Percentiles rank a stretch among this genome's conserved stretches.
These are phyloP conservation scores for Rhizopogon rudus DNA, from an alignment of 768 basidiomycete species.

Conservation along the genomic window DNA sequence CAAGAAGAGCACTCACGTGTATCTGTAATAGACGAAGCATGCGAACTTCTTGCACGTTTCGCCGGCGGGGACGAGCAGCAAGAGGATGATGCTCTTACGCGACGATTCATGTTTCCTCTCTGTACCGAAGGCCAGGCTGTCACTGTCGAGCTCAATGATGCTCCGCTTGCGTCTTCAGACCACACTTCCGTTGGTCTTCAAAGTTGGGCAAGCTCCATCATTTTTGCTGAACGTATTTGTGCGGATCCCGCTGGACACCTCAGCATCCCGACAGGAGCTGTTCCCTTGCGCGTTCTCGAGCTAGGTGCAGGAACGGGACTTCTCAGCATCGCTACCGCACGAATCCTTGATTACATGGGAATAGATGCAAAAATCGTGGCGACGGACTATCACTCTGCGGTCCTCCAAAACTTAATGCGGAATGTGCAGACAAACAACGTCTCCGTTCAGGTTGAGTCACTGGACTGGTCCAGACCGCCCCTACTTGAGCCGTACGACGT, in stretches of 20 bases:
- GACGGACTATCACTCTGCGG: conserved; percentile 77
- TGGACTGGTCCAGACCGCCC: conserved; percentile 63
- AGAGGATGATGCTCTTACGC: conserved; percentile 38
- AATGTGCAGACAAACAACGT: conserved; percentile 57
- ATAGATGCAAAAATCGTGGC: conserved; percentile 41
- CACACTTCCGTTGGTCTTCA: conserved; percentile 81
- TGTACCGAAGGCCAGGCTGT: conserved; percentile 18
- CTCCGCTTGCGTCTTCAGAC: conserved; percentile 54
- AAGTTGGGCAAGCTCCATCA: conserved; percentile 78
- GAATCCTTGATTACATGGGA: conserved; percentile 29
- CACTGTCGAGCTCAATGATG: conserved; percentile 63
- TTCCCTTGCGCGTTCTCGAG: conserved; percentile 52
- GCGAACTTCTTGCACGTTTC: conserved; percentile 52
- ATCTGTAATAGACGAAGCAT: conserved; percentile 49
- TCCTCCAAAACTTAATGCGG: conserved; percentile 57
- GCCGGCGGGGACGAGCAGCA: conserved; percentile 33
- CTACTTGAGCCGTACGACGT: conserved; percentile 53
- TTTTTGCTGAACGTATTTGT: conserved; percentile 63
- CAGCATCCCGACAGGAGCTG: conserved; percentile 12
- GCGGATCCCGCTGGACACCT: conserved; percentile 36
- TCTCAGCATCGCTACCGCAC: conserved; percentile 65
- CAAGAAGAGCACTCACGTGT: conserved; percentile 37
- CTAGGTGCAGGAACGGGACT: conserved; percentile 86
- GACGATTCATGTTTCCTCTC: conserved; percentile 48
- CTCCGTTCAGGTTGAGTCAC: conserved; percentile 38